Evolutionary conservation across 2,329 filamentous ascomycete genomes (phyloP).

Genomic region (Colletotrichum gigasporum): DNA sequence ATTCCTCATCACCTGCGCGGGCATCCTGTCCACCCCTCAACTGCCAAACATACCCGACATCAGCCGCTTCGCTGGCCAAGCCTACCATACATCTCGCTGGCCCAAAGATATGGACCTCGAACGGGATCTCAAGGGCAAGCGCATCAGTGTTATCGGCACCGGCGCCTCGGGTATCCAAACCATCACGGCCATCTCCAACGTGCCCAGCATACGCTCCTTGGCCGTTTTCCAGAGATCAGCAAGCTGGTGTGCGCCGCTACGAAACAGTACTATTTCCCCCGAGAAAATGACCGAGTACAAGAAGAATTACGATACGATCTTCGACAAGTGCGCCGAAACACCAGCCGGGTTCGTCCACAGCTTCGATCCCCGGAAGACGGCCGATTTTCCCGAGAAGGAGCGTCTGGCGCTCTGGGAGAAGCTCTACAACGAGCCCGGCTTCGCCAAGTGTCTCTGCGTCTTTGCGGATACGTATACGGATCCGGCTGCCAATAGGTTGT

Average conservation of each 20-base stretch:
- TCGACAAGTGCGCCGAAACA: too few relatives aligned
- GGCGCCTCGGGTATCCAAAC: conserved; percentile 58
- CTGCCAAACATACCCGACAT: conserved; percentile 51
- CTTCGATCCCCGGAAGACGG: conserved; percentile 14
- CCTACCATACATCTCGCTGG: conserved; percentile 59
- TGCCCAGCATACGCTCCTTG: conserved; percentile 58
- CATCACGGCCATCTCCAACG: conserved; percentile 53
- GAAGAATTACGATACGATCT: too few relatives aligned
- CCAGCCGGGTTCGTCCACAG: conserved; percentile 34
- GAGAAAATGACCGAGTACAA: conserved; percentile 23
- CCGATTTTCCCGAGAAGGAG: too few relatives aligned
- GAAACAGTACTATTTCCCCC: conserved; percentile 35
- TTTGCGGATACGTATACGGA: conserved; percentile 39
- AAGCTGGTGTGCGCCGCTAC: conserved; percentile 40
- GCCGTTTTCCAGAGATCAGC: conserved; percentile 66
- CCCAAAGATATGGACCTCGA: conserved; percentile 47
- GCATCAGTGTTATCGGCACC: conserved; percentile 59
- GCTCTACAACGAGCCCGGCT: conserved; percentile 48
- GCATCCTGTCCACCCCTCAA: conserved; percentile 50
- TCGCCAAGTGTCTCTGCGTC: conserved; percentile 41
- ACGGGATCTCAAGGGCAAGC: conserved; percentile 56
- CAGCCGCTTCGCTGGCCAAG: conserved; percentile 48
- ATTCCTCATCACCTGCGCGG: conserved; percentile 45
- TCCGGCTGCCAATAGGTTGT: conserved; percentile 38
- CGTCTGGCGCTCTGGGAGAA: conserved; percentile 36